These are phyloP conservation scores for Pseudozyma hubeiensis DNA, from an alignment of 1,284 basidiomycete genomes.

Conservation along the genomic window DNA sequence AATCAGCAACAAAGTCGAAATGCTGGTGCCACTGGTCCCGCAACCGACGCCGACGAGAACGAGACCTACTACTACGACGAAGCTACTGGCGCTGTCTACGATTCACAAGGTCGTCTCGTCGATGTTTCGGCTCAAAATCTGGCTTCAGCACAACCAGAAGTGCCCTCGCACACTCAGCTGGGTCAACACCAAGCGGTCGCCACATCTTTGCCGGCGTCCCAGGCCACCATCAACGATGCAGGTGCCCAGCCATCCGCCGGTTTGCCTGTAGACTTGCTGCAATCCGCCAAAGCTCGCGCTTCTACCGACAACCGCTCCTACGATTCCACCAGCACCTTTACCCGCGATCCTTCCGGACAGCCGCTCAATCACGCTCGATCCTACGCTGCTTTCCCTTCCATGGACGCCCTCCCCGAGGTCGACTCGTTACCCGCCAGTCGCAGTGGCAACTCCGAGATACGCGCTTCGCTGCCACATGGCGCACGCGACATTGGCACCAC, in stretches of 20 bases:
- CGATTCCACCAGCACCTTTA: conserved; percentile 43
- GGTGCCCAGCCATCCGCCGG: conserved; percentile 2
- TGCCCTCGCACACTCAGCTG: conserved; percentile 5
- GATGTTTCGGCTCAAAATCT: conserved; percentile 44
- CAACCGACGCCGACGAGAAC: conserved; percentile 19
- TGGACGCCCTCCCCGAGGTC: conserved; percentile 51
- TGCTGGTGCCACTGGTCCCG: background rate
- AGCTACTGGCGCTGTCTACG: conserved; percentile 62
- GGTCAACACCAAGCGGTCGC: conserved; percentile 8
- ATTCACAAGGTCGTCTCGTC: conserved; percentile 57
- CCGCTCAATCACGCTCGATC: conserved; percentile 49
- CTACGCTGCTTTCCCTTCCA: conserved; percentile 48
- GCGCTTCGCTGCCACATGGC: conserved; percentile 25
- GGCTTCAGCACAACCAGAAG: conserved; percentile 1
- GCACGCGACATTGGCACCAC: conserved; percentile 53
- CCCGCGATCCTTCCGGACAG: conserved; percentile 22
- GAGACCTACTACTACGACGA: conserved; percentile 64
- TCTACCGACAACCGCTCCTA: conserved; percentile 47
- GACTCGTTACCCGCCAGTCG: conserved; percentile 46
- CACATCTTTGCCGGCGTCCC: conserved; percentile 16
- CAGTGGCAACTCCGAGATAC: conserved; percentile 33
- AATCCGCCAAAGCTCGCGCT: conserved; percentile 18
- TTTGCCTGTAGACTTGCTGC: conserved; percentile 10
- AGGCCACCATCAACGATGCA: conserved; percentile 27
- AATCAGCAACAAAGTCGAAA: conserved; percentile 33